Percentiles rank a stretch among this genome's conserved stretches.
Evolutionary conservation across 345 rosid species (phyloP).

Genomic region (Eucalyptus marginata): DNA sequence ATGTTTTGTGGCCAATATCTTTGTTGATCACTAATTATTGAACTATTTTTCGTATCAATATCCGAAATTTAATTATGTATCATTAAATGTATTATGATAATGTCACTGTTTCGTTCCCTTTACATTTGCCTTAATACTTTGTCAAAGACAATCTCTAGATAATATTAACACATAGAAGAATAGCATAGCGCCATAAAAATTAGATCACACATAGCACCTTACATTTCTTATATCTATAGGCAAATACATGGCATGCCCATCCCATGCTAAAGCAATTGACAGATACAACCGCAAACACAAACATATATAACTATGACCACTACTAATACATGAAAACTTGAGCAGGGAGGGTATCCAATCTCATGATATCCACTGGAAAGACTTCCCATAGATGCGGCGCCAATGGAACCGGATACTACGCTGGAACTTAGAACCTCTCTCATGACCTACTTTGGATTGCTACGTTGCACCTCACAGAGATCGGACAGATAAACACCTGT

Average conservation of each 20-base stretch:
- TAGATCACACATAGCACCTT: not conserved
- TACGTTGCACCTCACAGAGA: constrained; percentile 46
- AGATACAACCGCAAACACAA: not conserved
- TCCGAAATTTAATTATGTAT: not conserved
- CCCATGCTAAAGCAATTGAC: not conserved
- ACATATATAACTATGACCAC: not conserved
- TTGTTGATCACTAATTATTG: not conserved
- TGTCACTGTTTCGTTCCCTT: not conserved
- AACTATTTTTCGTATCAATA: not conserved
- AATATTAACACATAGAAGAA: not conserved
- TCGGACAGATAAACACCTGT: constrained; percentile 84
- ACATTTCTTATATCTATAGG: not conserved
- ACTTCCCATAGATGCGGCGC: not conserved
- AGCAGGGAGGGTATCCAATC: not conserved
- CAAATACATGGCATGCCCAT: not conserved
- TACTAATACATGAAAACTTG: not conserved
- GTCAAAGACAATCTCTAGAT: not conserved
- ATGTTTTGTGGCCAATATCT: not conserved
- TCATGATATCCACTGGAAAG: not conserved
- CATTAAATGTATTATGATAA: not conserved
- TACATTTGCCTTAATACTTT: not conserved
- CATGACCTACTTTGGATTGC: constrained; percentile 67
- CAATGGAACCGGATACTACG: constrained; percentile 22
- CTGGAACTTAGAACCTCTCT: constrained; percentile 54
- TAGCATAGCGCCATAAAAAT: not conserved